A percentile compares a stretch with the other conserved stretches of the same genome.
Conservation (phyloP, 202 grass and related monocot species). For the Setaria italica region DNA sequence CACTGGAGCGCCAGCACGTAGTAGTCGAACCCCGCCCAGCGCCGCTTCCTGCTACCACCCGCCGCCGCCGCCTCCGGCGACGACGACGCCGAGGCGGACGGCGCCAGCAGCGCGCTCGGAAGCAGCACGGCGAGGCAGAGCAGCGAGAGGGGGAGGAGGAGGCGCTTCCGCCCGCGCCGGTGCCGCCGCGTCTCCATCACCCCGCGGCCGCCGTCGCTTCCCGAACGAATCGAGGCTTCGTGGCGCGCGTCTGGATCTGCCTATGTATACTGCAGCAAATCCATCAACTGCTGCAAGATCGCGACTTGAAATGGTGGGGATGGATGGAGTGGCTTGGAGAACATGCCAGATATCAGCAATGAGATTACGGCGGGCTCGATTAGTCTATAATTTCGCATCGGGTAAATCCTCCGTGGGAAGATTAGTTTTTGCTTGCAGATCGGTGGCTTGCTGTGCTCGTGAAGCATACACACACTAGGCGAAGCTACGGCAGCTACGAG, state of each 20-base stretch:
- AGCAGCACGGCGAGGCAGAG: conserved; percentile 52
- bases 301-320: conserved; percentile 20
- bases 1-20: conserved; percentile 84
- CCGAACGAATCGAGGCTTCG: background rate
- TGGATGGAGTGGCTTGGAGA: conserved; percentile 34
- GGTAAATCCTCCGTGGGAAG: conserved; percentile 6
- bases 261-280: background rate
- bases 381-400: background rate
- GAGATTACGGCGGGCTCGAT: background rate
- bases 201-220: background rate
- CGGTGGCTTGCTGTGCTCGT: conserved; percentile 35
- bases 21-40: conserved; percentile 70
- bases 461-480: background rate
- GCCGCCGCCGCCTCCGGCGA: conserved; percentile 6
- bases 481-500: conserved; percentile 18
- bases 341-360: background rate
- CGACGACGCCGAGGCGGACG: conserved; percentile 27
- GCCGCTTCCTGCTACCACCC: conserved; percentile 42
- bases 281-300: background rate
- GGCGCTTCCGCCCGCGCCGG: conserved; percentile 29
- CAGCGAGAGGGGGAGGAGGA: conserved; percentile 47
- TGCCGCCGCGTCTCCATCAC: conserved; percentile 28
- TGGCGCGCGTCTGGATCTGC: conserved; percentile 9
- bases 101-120: conserved; percentile 15
- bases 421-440: conserved; percentile 26